These are phyloP conservation scores for Cercis canadensis DNA, from an alignment of 306 rosid genomes.

Conservation along the genomic window DNA sequence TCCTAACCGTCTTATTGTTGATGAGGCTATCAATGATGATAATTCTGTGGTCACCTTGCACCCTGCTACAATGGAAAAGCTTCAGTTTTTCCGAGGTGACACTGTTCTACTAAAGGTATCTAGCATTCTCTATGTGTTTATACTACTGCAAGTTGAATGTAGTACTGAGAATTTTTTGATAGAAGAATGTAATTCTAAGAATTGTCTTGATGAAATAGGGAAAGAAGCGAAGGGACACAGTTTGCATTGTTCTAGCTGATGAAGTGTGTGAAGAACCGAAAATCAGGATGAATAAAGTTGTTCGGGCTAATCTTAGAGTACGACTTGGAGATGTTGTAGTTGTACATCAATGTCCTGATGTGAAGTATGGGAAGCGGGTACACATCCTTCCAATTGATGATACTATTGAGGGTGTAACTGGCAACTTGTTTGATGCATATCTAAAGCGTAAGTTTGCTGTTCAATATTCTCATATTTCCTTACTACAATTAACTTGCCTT, in stretches of 20 bases:
- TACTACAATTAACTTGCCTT: background rate
- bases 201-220: slow-evolving; percentile 45
- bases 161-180: too few relatives aligned
- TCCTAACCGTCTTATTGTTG: slow-evolving; percentile 51
- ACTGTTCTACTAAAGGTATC: slow-evolving; percentile 42
- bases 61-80: slow-evolving; percentile 42
- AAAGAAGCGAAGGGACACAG: slow-evolving; percentile 66
- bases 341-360: slow-evolving; percentile 63
- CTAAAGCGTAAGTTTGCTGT: slow-evolving; percentile 60
- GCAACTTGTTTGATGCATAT: slow-evolving; percentile 71
- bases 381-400: slow-evolving; percentile 74
- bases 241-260: slow-evolving; percentile 68
- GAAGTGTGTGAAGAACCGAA: slow-evolving; percentile 64
- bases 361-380: slow-evolving; percentile 66
- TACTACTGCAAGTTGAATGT: background rate
- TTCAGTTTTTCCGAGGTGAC: slow-evolving; percentile 44
- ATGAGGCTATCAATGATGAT: slow-evolving; percentile 47
- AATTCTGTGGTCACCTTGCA: slow-evolving; percentile 46
- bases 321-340: slow-evolving; percentile 70
- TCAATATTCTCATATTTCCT: background rate
- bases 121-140: background rate
- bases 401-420: slow-evolving; percentile 70
- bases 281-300: slow-evolving; percentile 75
- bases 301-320: slow-evolving; percentile 61
- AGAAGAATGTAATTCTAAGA: slow-evolving; percentile 1